Conservation (phyloP, 768 basidiomycete species). For the Mycena kentingensis region DNA sequence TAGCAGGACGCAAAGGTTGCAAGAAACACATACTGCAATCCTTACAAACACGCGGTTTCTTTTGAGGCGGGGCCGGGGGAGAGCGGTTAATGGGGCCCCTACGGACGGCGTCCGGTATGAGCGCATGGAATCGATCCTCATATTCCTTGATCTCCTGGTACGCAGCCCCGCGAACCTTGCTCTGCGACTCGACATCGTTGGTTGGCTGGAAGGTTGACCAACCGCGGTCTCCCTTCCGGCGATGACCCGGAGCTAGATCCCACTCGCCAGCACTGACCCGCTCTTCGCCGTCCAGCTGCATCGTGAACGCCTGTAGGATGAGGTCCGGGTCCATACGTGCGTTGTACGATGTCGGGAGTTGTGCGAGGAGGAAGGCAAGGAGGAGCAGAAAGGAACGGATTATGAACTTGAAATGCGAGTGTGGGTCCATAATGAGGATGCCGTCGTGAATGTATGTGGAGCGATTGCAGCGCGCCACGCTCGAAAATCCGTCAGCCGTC, state of each 20-base stretch:
- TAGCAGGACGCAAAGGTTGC: too few relatives aligned
- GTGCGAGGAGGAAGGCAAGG: not conserved
- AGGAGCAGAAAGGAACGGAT: not conserved
- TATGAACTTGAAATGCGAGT: not conserved
- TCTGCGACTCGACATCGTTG: not conserved
- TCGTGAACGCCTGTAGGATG: constrained; percentile 1
- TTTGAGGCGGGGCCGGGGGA: too few relatives aligned
- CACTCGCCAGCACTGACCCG: not conserved
- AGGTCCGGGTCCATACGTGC: not conserved
- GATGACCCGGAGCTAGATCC: constrained; percentile 8
- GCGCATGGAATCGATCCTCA: not conserved
- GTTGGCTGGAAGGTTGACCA: not conserved
- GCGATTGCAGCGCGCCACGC: not conserved
- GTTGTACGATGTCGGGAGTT: not conserved
- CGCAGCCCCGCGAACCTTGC: not conserved
- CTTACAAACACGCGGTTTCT: too few relatives aligned
- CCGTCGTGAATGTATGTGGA: constrained; percentile 5
- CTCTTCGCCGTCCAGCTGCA: not conserved
- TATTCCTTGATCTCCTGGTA: not conserved
- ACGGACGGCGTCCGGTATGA: not conserved
- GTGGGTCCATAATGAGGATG: constrained; percentile 2
- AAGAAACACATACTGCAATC: too few relatives aligned
- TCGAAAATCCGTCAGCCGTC: not conserved
- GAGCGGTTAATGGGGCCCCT: too few relatives aligned
- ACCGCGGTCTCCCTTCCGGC: not conserved